Percentiles rank a stretch among this genome's conserved stretches.
These are phyloP conservation scores for Favolaschia claudopus DNA, from an alignment of 768 basidiomycete genomes.

Conservation along the genomic window DNA sequence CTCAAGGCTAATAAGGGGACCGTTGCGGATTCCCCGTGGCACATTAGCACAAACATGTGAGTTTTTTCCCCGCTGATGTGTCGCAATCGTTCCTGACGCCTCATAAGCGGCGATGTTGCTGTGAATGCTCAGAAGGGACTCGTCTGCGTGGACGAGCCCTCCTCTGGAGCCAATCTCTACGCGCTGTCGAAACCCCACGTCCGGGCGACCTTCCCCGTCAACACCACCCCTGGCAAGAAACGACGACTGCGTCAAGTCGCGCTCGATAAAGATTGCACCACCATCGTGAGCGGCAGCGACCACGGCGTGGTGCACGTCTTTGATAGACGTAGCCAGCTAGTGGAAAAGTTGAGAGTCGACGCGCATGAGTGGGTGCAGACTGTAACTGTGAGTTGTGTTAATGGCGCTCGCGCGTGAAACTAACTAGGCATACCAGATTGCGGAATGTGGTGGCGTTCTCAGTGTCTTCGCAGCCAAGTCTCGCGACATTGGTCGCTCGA, in stretches of 20 bases:
- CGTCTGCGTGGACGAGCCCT: no score
- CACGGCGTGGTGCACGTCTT: constrained; percentile 28
- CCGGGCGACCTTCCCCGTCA: no score
- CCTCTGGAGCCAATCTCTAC: no score
- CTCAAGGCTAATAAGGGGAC: constrained; percentile 22
- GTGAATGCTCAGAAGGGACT: constrained; percentile 8
- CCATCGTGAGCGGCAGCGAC: constrained; percentile 26
- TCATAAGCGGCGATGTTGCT: constrained; percentile 17
- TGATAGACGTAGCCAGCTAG: constrained; percentile 16
- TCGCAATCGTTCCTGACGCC: background rate
- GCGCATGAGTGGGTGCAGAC: constrained; percentile 22
- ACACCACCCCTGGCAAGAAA: background rate
- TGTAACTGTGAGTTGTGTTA: constrained; percentile 10
- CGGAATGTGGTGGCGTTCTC: constrained; percentile 11
- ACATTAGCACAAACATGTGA: constrained; percentile 26
- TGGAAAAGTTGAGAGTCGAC: constrained; percentile 19
- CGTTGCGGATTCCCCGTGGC: constrained; percentile 6
- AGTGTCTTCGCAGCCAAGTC: constrained; percentile 20
- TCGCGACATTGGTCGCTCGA: constrained; percentile 4
- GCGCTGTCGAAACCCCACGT: no score
- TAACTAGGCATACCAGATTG: constrained; percentile 11
- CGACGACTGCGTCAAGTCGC: background rate
- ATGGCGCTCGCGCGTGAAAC: constrained; percentile 2
- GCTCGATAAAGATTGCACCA: constrained; percentile 13
- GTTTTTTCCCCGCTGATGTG: constrained; percentile 6